Conservation (phyloP, 2,329 filamentous ascomycete species). For the Fusarium sororula region DNA sequence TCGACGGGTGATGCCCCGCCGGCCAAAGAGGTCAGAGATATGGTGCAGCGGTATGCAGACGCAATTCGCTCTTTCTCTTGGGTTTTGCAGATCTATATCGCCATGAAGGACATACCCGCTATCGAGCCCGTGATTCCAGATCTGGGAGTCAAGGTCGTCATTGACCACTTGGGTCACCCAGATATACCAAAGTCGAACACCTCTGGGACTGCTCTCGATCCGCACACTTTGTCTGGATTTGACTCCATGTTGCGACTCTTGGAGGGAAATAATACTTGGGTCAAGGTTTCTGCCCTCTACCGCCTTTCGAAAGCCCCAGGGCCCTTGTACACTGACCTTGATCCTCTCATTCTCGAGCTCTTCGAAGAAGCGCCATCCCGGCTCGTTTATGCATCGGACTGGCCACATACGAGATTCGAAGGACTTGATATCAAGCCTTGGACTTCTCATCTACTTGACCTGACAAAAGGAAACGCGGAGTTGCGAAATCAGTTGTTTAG, state of each 20-base stretch:
- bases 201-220: not conserved
- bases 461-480: not conserved
- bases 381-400: not conserved
- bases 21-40: not conserved
- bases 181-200: not conserved
- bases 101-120: not conserved
- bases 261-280: not conserved
- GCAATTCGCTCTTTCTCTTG: not conserved
- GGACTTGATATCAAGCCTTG: not conserved
- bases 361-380: not conserved
- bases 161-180: not conserved
- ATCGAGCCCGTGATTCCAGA: not conserved
- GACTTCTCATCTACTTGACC: not conserved
- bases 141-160: not conserved
- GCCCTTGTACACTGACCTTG: not conserved
- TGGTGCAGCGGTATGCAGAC: not conserved
- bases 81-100: not conserved
- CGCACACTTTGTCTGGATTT: not conserved
- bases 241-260: not conserved
- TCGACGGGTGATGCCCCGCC: not conserved
- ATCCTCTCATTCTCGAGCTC: not conserved
- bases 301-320: not conserved
- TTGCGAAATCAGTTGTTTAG: not conserved
- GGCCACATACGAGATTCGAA: not conserved
- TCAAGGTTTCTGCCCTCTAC: not conserved